Evolutionary conservation across 2,329 filamentous ascomycete species (phyloP).

Genomic region (Venturia carpophila): DNA sequence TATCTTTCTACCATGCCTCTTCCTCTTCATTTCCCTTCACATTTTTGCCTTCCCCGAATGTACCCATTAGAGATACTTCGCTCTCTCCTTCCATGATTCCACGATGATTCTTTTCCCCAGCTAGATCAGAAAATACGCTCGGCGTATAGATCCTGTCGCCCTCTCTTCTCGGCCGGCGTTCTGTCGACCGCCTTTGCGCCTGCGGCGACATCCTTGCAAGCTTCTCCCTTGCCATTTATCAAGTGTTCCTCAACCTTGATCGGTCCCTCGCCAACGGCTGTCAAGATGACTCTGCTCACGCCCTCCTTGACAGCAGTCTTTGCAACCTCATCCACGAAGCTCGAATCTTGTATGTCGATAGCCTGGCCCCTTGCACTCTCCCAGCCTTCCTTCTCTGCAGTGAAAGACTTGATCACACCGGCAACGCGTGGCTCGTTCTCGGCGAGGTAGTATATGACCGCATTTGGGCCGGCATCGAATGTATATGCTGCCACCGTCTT

Average conservation of each 20-base stretch:
- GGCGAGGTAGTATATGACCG: constrained; percentile 90
- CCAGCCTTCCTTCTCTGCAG: constrained; percentile 64
- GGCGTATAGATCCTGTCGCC: neutral
- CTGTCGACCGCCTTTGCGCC: constrained; percentile 1
- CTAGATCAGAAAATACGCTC: neutral
- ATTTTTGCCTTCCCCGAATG: neutral
- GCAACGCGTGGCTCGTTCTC: constrained; percentile 66
- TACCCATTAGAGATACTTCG: neutral
- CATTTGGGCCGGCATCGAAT: constrained; percentile 94
- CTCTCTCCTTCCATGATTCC: neutral
- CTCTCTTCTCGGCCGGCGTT: constrained; percentile 5
- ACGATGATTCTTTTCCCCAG: neutral
- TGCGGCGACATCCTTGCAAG: constrained; percentile 20
- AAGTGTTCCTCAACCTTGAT: constrained; percentile 70
- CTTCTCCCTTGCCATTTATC: constrained; percentile 57
- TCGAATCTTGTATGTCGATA: constrained; percentile 52
- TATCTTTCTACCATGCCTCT: neutral
- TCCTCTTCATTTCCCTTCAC: neutral
- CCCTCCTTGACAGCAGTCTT: constrained; percentile 57
- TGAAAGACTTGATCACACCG: constrained; percentile 64
- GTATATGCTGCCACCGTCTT: constrained; percentile 81
- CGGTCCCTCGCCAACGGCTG: constrained; percentile 84
- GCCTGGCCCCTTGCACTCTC: constrained; percentile 47
- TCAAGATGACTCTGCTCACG: constrained; percentile 83
- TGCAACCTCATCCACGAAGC: constrained; percentile 47